Percentiles rank a stretch among this genome's conserved stretches.
Conservation (phyloP, 148 eudicot species). For the Rheum nobile region DNA sequence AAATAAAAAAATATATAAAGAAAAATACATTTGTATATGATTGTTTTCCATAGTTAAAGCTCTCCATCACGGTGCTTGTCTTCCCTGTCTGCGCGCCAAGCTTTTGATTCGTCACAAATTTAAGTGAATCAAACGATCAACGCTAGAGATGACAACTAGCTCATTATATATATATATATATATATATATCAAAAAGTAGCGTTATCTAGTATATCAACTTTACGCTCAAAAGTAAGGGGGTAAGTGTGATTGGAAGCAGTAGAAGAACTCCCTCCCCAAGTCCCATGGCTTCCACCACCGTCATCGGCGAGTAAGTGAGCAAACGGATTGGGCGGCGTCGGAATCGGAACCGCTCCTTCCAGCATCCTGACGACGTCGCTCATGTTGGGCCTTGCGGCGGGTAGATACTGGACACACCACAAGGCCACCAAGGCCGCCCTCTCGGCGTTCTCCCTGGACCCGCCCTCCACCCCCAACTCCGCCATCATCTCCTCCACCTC, state of each 20-base stretch:
- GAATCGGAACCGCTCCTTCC: constrained; percentile 20
- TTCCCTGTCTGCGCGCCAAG: no score
- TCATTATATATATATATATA: no score
- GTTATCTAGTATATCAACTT: not conserved
- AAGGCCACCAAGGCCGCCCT: constrained; percentile 21
- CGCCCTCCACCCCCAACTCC: constrained; percentile 5
- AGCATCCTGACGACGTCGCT: constrained; percentile 22
- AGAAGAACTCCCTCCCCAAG: not conserved
- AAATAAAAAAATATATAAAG: no score
- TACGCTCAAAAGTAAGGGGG: not conserved
- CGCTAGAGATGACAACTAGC: no score
- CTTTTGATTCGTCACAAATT: no score
- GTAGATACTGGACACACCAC: constrained; percentile 28
- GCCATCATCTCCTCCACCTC: constrained; percentile 16
- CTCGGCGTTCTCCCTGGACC: constrained; percentile 13
- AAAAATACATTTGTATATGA: no score
- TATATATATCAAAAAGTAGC: not conserved
- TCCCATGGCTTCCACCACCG: not conserved
- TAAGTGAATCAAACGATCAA: no score
- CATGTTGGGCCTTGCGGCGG: constrained; percentile 20
- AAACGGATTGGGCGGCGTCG: constrained; percentile 25
- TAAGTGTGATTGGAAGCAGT: not conserved
- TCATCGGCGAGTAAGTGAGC: constrained; percentile 10
- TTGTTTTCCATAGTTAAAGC: no score
- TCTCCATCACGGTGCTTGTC: no score